Evolutionary conservation across 2,329 filamentous ascomycete species (phyloP).

Genomic region (Microdochium nivale): DNA sequence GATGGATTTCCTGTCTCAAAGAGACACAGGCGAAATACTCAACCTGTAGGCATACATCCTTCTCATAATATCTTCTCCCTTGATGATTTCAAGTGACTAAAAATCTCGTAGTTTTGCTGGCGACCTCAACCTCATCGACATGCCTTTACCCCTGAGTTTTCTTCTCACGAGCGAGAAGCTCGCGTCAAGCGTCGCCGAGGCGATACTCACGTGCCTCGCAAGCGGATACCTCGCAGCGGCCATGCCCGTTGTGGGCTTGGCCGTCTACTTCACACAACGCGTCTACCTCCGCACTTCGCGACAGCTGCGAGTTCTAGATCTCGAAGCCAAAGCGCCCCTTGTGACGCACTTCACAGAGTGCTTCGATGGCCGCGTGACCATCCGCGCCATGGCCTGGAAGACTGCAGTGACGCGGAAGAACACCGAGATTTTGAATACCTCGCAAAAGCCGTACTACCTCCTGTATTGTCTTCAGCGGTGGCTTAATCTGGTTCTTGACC

Average conservation of each 20-base stretch:
- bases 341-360: slow-evolving; percentile 43
- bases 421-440: slow-evolving; percentile 27
- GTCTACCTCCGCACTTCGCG: slow-evolving; percentile 47
- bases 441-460: slow-evolving; percentile 40
- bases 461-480: slow-evolving; percentile 40
- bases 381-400: slow-evolving; percentile 43
- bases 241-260: slow-evolving; percentile 30
- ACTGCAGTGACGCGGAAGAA: slow-evolving; percentile 25
- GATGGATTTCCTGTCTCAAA: background rate
- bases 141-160: slow-evolving; percentile 6
- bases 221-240: slow-evolving; percentile 32
- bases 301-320: slow-evolving; percentile 43
- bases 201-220: slow-evolving; percentile 32
- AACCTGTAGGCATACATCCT: background rate
- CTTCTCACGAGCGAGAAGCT: slow-evolving; percentile 23
- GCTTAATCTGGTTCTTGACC: slow-evolving; percentile 37
- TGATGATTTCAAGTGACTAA: too few relatives aligned
- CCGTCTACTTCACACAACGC: slow-evolving; percentile 36
- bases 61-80: background rate
- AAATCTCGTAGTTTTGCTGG: background rate
- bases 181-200: slow-evolving; percentile 24
- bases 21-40: background rate
- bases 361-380: slow-evolving; percentile 34
- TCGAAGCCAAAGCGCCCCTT: slow-evolving; percentile 39
- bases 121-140: slow-evolving; percentile 11